Percentiles rank a stretch among this genome's conserved stretches.
Evolutionary conservation across 2,329 filamentous ascomycete species (phyloP).

Genomic region (Biscogniauxia mediterranea): DNA sequence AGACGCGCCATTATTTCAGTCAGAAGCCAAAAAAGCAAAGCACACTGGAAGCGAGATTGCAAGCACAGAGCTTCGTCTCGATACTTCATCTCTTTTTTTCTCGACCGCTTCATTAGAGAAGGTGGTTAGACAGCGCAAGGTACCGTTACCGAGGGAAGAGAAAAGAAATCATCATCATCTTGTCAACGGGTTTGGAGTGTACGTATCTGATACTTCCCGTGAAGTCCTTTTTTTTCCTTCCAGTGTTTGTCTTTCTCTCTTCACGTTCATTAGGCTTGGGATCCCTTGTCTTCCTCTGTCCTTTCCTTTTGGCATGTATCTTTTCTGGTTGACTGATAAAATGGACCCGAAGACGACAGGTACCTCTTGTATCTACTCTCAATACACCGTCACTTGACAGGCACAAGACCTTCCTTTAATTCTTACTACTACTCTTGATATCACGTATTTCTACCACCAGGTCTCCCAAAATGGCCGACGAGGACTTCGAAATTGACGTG

Average conservation of each 20-base stretch:
- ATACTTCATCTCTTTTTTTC: constrained; percentile 33
- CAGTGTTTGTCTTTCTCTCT: constrained; percentile 25
- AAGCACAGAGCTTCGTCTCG: constrained; percentile 67
- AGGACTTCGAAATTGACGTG: constrained; percentile 72
- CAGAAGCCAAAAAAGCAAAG: background rate
- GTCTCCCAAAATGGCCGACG: constrained; percentile 58
- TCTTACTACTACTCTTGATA: constrained; percentile 28
- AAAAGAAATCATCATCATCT: constrained; percentile 8
- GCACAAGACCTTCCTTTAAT: constrained; percentile 24
- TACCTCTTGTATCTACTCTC: constrained; percentile 41
- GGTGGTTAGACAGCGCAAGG: constrained; percentile 14
- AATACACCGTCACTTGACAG: constrained; percentile 38
- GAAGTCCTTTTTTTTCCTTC: constrained; percentile 38
- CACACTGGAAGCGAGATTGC: constrained; percentile 37
- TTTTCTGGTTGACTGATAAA: constrained; percentile 36
- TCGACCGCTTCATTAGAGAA: constrained; percentile 15
- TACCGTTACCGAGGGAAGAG: constrained; percentile 12
- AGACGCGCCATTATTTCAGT: background rate
- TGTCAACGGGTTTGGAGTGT: constrained; percentile 44
- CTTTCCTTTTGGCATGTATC: constrained; percentile 26
- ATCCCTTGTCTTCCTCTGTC: constrained; percentile 12
- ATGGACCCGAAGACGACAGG: constrained; percentile 36
- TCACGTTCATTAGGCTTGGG: constrained; percentile 25
- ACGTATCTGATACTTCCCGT: constrained; percentile 51
- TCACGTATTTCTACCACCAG: constrained; percentile 30